Percentiles rank a stretch among this genome's conserved stretches.
Conservation (phyloP, 2,329 filamentous ascomycete species). For the Pseudohalonectria lignicola region DNA sequence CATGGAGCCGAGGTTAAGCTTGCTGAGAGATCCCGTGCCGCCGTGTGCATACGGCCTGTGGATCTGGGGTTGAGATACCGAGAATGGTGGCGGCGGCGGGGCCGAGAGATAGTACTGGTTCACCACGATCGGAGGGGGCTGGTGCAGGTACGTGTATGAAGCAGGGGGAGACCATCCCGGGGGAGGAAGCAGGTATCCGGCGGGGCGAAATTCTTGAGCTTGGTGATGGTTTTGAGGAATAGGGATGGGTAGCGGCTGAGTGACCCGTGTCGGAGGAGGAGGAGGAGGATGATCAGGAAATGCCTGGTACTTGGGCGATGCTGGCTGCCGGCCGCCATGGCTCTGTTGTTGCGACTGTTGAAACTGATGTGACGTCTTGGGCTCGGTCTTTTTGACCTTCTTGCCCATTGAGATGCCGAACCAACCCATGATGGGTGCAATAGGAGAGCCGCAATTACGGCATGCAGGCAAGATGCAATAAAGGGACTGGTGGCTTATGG, state of each 20-base stretch:
- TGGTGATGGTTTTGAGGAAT: not conserved
- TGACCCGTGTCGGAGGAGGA: not conserved
- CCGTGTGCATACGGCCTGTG: constrained; percentile 7
- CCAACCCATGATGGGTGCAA: constrained; percentile 3
- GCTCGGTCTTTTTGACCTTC: constrained; percentile 1
- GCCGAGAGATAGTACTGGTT: constrained; percentile 37
- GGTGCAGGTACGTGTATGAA: not conserved
- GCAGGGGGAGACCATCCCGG: constrained; percentile 10
- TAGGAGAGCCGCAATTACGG: constrained; percentile 8
- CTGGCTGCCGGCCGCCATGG: not conserved
- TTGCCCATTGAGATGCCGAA: constrained; percentile 2
- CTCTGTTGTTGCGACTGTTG: not conserved
- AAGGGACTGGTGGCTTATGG: not conserved
- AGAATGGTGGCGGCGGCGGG: constrained; percentile 8
- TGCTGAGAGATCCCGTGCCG: constrained; percentile 16
- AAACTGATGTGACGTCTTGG: too few relatives aligned
- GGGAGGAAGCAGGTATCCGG: constrained; percentile 15
- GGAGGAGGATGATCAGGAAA: not conserved
- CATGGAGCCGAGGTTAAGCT: constrained; percentile 26
- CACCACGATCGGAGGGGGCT: constrained; percentile 30
- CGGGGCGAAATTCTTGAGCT: constrained; percentile 11
- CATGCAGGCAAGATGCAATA: constrained; percentile 3
- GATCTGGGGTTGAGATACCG: constrained; percentile 7
- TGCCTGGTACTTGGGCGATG: too few relatives aligned
- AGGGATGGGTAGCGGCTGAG: not conserved